Base-by-base conservation (phyloP, 441 rosid genomes). In the Sinapis alba region DNA sequence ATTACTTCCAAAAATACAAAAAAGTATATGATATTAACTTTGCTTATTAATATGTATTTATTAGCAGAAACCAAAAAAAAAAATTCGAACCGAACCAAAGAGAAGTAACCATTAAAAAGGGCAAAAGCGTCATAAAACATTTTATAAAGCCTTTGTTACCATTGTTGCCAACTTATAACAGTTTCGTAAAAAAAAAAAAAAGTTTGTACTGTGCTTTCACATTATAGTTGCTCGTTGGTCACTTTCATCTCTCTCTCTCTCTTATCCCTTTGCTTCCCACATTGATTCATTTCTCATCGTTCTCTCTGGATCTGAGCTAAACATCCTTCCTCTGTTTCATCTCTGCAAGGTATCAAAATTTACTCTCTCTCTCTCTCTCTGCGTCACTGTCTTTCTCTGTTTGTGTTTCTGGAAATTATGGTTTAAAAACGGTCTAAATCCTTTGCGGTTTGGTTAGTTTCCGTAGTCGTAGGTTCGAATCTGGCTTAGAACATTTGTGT, bases 111-210 rank as follows among this genome's bases (percentile, higher is more conserved):
- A n/a, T n/a, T n/a, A n/a, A n/a, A 0, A 72, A 38, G 86, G 86
- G 79, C 3, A 81, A 72, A 79, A 76, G 63, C 50, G 85, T 75
- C 82, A 84, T 28, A 36, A 34, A 30, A 19, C 57, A 23, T 77
- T 65, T 80, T 86, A 84, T 84, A 82, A 82, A 85, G 68, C 43
- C 79, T 67, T 41, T 19, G 61, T 1, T 38, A 34, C 50, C 53
- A 59, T 27, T 61, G 0, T 3, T 0, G 62, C 21, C 21, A 6
- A 38, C 36, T 53, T 36, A 45, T 27, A 56, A 43, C 32, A 3
- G 6, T 2, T 38, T 26, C 3, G 13, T 26, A 47, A 23, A 34
- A 20, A 19, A 38, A 47, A 38, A 10, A 0, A 13, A 5, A n/a
- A 13, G 3, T 15, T 3, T 26, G 3, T 11, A 13, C 76, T 15